Base-by-base conservation (phyloP, 1,284 basidiomycete genomes). In the Ganoderma leucocontextum region DNA sequence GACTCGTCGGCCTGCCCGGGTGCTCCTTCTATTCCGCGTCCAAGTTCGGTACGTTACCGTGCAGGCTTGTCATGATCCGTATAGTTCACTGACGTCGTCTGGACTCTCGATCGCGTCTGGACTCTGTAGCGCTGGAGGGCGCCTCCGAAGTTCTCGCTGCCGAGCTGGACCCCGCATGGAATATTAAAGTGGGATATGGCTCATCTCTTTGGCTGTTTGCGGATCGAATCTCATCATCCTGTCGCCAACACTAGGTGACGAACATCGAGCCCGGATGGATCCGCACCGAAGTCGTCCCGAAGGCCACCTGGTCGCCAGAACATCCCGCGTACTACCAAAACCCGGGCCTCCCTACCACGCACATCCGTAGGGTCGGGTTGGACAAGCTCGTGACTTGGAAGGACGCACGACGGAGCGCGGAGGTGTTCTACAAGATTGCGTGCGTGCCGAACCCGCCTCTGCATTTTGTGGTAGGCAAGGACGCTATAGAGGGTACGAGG, bases 81-180 rank as follows among this genome's bases (percentile, higher is more conserved):
- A n/a, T 49, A 25, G 10, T 47, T 22, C 17, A 47, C 2, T n/a
- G 0, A 2, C 44, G 19, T 47, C 19, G 52, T 17, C n/a, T n/a
- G n/a, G n/a, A n/a, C n/a, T n/a, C 33, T 29, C 29, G 29, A 29
- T 29, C 29, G 29, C 29, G 29, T 29, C 29, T 29, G 29, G 29
- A 29, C 8, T 57, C 22, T 3, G 7, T n/a, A 72, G 69, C 69
- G 3, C 65, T 72, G 2, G 81, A 82, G 60, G 81, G 75, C 1
- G 25, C 81, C 8, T 77, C 77, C 6, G 76, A 81, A 49, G 60
- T 78, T 0, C 65, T 82, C 0, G 72, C 68, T 0, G 64, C 69
- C 19, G 81, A 82, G 69, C 53, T 83, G 1, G 73, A 80, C 66
- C 80, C 82, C 0, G 73, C 69, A 5, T 83, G 82, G 83, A 82